phyloP scores from a whole-genome alignment of 2,329 filamentous ascomycete genomes.

The Calonectria pauciramosa region DNA sequence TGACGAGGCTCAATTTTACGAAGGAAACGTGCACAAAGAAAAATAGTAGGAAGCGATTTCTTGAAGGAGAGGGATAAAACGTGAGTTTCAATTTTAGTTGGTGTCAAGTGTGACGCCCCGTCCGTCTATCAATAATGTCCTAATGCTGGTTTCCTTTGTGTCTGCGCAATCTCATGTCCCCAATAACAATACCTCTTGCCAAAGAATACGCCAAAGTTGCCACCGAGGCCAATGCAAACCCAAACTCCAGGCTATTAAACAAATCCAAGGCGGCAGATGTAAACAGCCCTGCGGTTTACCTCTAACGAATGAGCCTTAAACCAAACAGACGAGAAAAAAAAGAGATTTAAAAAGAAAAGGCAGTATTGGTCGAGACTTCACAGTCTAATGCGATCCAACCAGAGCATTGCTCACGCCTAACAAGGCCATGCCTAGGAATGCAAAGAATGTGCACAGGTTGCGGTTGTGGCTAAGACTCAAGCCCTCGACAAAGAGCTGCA shows the following conservation, averaged over 20 bases:
- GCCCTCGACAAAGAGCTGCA: conserved; percentile 91
- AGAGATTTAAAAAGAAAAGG: background rate
- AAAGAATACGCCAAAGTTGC: conserved; percentile 10
- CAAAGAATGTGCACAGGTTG: conserved; percentile 83
- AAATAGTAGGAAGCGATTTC: background rate
- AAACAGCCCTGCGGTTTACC: background rate
- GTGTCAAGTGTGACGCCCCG: background rate
- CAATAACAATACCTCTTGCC: background rate
- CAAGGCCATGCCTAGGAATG: conserved; percentile 88
- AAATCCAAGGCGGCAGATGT: background rate
- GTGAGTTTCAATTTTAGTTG: conserved; percentile 11
- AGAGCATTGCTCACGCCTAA: conserved; percentile 88
- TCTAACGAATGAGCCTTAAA: background rate
- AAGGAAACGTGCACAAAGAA: conserved; percentile 25
- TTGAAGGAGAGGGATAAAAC: background rate
- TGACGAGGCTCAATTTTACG: conserved; percentile 18
- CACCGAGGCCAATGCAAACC: background rate
- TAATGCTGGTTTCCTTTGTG: conserved; percentile 15
- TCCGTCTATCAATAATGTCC: conserved; percentile 37
- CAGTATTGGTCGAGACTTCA: background rate
- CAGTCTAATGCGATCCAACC: conserved; percentile 68
- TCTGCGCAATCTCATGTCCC: background rate
- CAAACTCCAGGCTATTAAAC: conserved; percentile 20
- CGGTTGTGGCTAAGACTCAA: conserved; percentile 85
- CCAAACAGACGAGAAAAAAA: background rate